Evolutionary conservation across 768 basidiomycete genomes (phyloP), one percentile per base, ranked within the genome.

Genomic region (Lactifluus volemus): DNA sequence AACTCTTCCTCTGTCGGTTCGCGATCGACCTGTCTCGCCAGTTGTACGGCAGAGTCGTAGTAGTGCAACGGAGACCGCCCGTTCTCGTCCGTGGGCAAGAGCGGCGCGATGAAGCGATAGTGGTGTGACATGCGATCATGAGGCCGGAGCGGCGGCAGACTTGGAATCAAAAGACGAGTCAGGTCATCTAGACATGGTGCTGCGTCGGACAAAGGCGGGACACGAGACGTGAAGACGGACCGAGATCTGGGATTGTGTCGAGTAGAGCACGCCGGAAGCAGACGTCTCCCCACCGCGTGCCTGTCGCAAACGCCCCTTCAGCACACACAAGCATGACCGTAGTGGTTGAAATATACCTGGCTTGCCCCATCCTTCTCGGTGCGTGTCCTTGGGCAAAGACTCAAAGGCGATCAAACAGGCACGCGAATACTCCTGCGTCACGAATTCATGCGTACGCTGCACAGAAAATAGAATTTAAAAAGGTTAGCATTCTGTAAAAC

Each of bases 111-210:
- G 73, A 86, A 89, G 47, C 89, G 84, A 68, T 90, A 88, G 70
- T 91, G 88, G 70, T 88, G 84, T 51, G 86, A 76, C 85, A 91
- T 85, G 64, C 88, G 84, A 4, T 79, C 78, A 70, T 88, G 84
- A 2, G 89, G 88, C 65, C 85, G 85, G 67, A 87, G 71, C 17
- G 74, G 67, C 12, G 89, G 90, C 55, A 88, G 82, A 41, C 81
- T 80, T 32, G 89, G 89, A 62, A 92, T 87, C 44, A 91, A 79
- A 51, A 80, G 70, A 65, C 84, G 88, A 32, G 88, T 86, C 49
- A 87, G 78, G 10, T 74, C 74, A 71, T 92, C 89, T 91, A 53
- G 38, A 32, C 38, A 39, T 12, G 15, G 17, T 17, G 3, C 42
- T 29, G 49, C 34, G 45, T 48, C 50, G 11, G 53, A 49, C 17